Conservation (phyloP, 1,139 yeast species). For the Barnettozyma hawaiiensis region DNA sequence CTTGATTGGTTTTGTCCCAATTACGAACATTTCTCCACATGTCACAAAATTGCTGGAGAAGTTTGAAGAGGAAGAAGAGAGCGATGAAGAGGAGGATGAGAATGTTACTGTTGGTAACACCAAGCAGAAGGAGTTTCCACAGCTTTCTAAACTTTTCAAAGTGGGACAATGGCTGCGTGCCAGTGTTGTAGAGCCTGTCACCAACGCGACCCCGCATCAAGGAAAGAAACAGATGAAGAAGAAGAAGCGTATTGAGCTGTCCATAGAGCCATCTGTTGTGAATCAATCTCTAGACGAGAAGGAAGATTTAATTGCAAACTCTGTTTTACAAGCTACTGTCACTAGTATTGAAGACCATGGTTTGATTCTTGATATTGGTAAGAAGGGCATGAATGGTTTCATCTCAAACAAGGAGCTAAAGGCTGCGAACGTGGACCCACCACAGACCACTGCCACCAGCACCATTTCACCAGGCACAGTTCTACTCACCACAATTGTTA, state of each 20-base stretch:
- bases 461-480: constrained; percentile 40
- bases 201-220: constrained; percentile 34
- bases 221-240: constrained; percentile 32
- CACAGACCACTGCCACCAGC: no score
- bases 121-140: constrained; percentile 44
- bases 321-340: constrained; percentile 67
- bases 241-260: constrained; percentile 59
- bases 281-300: constrained; percentile 48
- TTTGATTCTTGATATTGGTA: constrained; percentile 67
- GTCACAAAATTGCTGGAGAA: constrained; percentile 53
- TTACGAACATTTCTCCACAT: constrained; percentile 66
- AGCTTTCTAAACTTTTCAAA: constrained; percentile 47
- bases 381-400: constrained; percentile 56
- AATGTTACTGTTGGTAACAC: constrained; percentile 31
- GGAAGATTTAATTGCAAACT: constrained; percentile 59
- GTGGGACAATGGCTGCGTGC: constrained; percentile 89
- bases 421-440: constrained; percentile 27
- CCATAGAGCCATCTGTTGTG: constrained; percentile 69
- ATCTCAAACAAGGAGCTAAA: constrained; percentile 61
- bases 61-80: constrained; percentile 44
- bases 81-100: constrained; percentile 33
- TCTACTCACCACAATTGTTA: constrained; percentile 43
- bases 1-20: constrained; percentile 72
- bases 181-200: constrained; percentile 48
- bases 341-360: constrained; percentile 90